Evolutionary conservation across 2,329 filamentous ascomycete species (phyloP), one percentile per base, ranked within the genome.

Genomic region (Berkeleyomyces rouxiae): DNA sequence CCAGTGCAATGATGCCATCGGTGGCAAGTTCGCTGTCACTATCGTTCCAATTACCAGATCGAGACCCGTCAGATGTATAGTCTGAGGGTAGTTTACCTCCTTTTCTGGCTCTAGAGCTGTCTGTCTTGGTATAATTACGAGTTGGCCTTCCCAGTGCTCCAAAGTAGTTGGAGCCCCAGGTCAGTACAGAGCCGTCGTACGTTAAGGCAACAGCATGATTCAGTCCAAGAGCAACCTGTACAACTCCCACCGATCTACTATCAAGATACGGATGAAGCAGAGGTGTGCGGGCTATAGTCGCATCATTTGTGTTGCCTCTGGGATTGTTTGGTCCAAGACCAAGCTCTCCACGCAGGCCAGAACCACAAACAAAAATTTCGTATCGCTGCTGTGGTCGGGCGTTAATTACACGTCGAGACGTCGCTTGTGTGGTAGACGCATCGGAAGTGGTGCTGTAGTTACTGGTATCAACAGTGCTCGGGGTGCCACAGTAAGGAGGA

Each of bases 101-200:
- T 23, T 36, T 63, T n/a, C 40, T 7, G 33, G 33, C 49, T 11
- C 16, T 31, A n/a, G 40, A n/a, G 33, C n/a, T 40, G n/a, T 36
- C 46, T 4, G 37, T 44, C 13, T 39, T 37, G 16, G 47, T 57
- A 6, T 58, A 53, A 10, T 62, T 55, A 10, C 64, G 16, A 7
- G 67, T 85, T 65, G 80, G 76, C 67, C 84, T 76, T 13, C 83
- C 83, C 55, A 87, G 76, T 3, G 83, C 82, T 63, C 80, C 80
- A 66, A 83, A 80, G 67, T 86, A 82, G 69, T 86, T 86, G 66
- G 84, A 82, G 58, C 84, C 84, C 83, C 84, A 86, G 31, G 82
- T 84, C 58, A 83, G 71, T 66, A 86, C 79, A 67, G 78, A 77
- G 71, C 83, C 83, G 70, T 85, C 78, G 66, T 81, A 76, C 43